Evolutionary conservation across 345 rosid species (phyloP), one percentile per base, ranked within the genome.

Genomic region (Boechera divaricarpa): DNA sequence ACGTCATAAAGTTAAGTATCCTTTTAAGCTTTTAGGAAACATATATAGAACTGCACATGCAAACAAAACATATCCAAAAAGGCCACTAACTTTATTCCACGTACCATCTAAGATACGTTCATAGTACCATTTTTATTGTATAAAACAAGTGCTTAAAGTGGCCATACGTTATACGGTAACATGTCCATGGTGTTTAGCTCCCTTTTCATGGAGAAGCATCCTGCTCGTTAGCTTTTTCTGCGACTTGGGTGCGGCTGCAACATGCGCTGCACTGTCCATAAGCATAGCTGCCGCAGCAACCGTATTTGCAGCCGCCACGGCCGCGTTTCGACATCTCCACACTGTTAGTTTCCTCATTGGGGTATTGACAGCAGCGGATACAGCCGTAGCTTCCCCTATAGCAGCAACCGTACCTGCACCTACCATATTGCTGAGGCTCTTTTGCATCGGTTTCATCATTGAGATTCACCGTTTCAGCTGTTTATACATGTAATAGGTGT

Each of bases 401-500:
- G 55, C 65, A 70, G 64, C 64, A 70, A 57, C 65, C 55, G 65
- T 56, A 5, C 66, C 66, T 18, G 66, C 74, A 70, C 73, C 39
- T 6, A 35, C 24, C 47, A 28, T 26, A 57, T 70, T 57, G 45
- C 58, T 48, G 36, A 0, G 76, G 76, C 38, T 72, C 51, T 49
- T 47, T 49, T 35, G 10, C 67, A 36, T 39, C 6, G 16, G 29
- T 54, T n/a, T 35, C 58, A 33, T 51, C 68, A 5, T 38, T 51
- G 49, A 35, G 38, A 35, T 49, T 38, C 59, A 35, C 48, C 31
- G 58, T 42, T 36, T 60, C 76, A 47, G 41, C 54, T 56, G 54
- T 71, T 59, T 29, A 42, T 56, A 48, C 10, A 42, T 42, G 61
- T 47, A 64, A 70, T 56, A 7, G 24, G 24, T 21, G 24, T 21